Base-by-base conservation (phyloP, 345 rosid genomes). In the Populus nigra region DNA sequence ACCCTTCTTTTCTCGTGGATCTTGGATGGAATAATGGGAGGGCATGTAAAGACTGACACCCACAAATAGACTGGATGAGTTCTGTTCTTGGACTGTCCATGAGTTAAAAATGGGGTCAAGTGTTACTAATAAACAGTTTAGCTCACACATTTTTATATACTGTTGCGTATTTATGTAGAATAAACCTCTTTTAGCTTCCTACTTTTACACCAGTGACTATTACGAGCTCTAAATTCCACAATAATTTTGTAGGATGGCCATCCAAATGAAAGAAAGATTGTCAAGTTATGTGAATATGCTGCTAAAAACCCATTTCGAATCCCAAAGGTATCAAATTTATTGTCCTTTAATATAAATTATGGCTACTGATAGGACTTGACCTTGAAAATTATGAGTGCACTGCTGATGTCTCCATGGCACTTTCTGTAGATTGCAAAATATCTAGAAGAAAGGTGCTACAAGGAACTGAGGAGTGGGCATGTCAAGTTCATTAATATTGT, bases 261-360 rank as follows among this genome's bases (percentile, higher is more conserved):
- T 65, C 84, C 91, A 76, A 91, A 88, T 75, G 99, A 96, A 73
- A 90, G 99, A 74, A 96, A 91, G 78, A 92, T 96, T 71, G 83
- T 85, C 17, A 96, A 96, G 73, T 84, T 96, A 74, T 96, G 98
- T 25, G 98, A 93, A 87, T 96, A 96, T 85, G 99, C 98, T 82
- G 92, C 96, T 0, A 92, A 81, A 76, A 96, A 93, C 65, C 97
- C 99, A 11, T 80, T 88, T 69, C 91, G 96, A 65, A 96, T 96
- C 72, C 99, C 99, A 16, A 96, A 89, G 96, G 98, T 92, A 77
- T 22, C 59, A 8, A 49, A 71, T 66, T 18, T n/a, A 3, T 77
- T 73, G 65, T 71, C 12, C 33, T n/a, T 5, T 7, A 39, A 57
- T 17, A 67, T 63, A 29, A 5, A 25, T 67, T 31, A 31, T 67